A percentile compares a stretch with the other conserved stretches of the same genome.
phyloP scores from a whole-genome alignment of 1,284 basidiomycete species.

The Puccinia polysora region DNA sequence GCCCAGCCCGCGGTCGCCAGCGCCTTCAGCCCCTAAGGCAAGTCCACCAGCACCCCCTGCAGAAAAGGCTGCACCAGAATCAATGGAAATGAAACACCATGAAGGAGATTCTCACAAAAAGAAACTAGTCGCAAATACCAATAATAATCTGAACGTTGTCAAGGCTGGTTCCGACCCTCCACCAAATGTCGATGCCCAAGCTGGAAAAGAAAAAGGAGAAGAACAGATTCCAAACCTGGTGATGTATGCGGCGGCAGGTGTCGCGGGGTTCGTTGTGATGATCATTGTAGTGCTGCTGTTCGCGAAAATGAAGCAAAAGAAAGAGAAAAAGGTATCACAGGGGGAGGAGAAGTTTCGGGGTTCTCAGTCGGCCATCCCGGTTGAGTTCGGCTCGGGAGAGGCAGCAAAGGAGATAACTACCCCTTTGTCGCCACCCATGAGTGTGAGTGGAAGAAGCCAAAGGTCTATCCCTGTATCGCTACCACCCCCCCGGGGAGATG shows the following conservation, averaged over 20 bases:
- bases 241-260: slow-evolving; percentile 1
- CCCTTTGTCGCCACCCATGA: slow-evolving; percentile 12
- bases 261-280: not conserved
- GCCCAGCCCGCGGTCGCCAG: not conserved
- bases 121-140: not conserved
- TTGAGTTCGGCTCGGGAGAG: not conserved
- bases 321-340: not conserved
- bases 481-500: slow-evolving; percentile 1
- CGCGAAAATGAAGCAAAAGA: slow-evolving; percentile 4
- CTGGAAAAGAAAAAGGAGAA: not conserved
- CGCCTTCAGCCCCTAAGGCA: not conserved
- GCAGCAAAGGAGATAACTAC: slow-evolving; percentile 3
- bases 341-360: not conserved
- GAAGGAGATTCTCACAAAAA: not conserved
- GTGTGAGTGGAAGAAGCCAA: slow-evolving; percentile 10
- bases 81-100: not conserved
- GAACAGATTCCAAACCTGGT: not conserved
- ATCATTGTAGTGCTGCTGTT: not conserved
- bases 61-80: not conserved
- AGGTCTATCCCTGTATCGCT: slow-evolving; percentile 3
- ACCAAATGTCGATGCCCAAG: not conserved
- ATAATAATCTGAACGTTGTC: slow-evolving; percentile 4
- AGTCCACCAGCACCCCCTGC: not conserved
- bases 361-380: not conserved
- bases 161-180: not conserved